Conservation (phyloP, 768 basidiomycete genomes). For the Suillus alpinus region DNA sequence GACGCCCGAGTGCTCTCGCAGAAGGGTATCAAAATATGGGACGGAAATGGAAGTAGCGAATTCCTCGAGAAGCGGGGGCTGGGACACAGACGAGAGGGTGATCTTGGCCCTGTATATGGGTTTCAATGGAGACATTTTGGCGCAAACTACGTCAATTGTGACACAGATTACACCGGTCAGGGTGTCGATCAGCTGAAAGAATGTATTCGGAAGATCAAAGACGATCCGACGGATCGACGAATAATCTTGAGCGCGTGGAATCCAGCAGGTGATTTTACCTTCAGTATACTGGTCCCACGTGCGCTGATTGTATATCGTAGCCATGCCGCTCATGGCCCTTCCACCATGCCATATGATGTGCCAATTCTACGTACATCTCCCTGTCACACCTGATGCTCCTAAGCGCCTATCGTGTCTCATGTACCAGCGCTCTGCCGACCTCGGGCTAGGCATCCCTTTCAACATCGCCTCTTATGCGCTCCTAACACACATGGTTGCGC, state of each 20-base stretch:
- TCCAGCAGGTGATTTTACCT: conserved; percentile 70
- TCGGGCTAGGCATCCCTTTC: conserved; percentile 97
- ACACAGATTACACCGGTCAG: conserved; percentile 72
- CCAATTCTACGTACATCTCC: conserved; percentile 96
- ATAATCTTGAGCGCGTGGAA: conserved; percentile 99
- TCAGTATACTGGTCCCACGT: background rate
- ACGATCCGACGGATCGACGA: conserved; percentile 88
- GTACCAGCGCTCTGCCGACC: conserved; percentile 97
- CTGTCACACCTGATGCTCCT: conserved; percentile 47
- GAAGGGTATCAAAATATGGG: conserved; percentile 96
- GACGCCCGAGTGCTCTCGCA: conserved; percentile 72
- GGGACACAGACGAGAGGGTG: conserved; percentile 82
- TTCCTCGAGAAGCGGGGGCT: conserved; percentile 86
- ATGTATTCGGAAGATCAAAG: conserved; percentile 87
- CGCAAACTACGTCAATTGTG: conserved; percentile 73
- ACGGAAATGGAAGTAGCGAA: conserved; percentile 88
- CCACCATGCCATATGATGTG: conserved; percentile 99
- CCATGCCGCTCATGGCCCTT: conserved; percentile 91
- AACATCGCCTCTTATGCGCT: conserved; percentile 99
- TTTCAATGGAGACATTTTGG: conserved; percentile 98
- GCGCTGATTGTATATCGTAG: conserved; percentile 36
- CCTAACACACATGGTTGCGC: conserved; percentile 97
- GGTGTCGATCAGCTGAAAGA: conserved; percentile 92
- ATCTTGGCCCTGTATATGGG: conserved; percentile 95
- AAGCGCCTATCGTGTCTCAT: conserved; percentile 89